Evolutionary conservation across 2,329 filamentous ascomycete genomes (phyloP).

Genomic region (Ophiostoma triangulosporum): DNA sequence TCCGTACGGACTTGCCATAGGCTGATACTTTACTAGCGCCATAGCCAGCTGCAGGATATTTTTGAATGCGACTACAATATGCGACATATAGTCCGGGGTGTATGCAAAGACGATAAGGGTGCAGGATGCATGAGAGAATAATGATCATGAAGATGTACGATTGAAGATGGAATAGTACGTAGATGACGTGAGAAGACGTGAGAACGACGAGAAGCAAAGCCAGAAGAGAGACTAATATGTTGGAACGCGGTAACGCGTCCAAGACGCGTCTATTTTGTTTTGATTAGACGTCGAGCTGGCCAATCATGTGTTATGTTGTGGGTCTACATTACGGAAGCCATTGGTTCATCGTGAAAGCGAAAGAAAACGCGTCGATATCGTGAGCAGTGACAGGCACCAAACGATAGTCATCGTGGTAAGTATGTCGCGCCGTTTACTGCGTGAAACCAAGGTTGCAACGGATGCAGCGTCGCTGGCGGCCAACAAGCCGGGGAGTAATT

Average conservation of each 20-base stretch:
- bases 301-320: slow-evolving; percentile 8
- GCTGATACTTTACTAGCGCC: background rate
- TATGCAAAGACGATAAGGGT: too few species aligned
- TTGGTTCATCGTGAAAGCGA: background rate
- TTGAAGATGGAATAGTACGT: too few species aligned
- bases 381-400: too few species aligned
- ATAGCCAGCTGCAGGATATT: background rate
- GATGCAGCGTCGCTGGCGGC: too few species aligned
- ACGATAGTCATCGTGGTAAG: too few species aligned
- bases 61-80: background rate
- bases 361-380: background rate
- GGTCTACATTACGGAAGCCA: slow-evolving; percentile 6
- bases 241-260: slow-evolving; percentile 11
- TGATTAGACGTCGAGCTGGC: slow-evolving; percentile 8
- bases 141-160: too few species aligned
- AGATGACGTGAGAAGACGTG: too few species aligned
- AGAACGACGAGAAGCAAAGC: background rate
- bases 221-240: background rate
- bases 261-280: slow-evolving; percentile 10
- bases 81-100: background rate
- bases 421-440: too few species aligned
- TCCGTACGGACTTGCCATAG: background rate
- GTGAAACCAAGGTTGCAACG: too few species aligned
- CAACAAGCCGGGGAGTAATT: too few species aligned
- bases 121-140: too few species aligned